Base-by-base conservation (phyloP, 371 early-diverging fungal species). In the Syncephalastrum sp. region DNA sequence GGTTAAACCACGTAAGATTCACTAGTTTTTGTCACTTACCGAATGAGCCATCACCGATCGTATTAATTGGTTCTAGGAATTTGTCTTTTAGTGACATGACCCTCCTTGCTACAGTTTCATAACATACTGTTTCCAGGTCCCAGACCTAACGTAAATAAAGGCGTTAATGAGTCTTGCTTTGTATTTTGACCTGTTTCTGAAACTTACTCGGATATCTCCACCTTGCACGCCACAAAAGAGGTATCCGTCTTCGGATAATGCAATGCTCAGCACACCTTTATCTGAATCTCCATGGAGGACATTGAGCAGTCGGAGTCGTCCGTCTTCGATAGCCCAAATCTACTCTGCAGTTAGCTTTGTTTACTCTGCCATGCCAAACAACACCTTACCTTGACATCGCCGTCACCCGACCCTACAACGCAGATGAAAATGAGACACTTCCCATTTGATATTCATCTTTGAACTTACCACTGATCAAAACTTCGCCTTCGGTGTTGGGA, bases 191-290 rank as follows among this genome's bases (percentile, higher is more conserved):
- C 12, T 12, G 19, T 14, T 41, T 23, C 10, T 23, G 16, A n/a
- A 12, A 59, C 54, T 47, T 65, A 80, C 85, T 65, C 83, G 81
- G 41, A 92, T 81, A 53, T 75, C 79, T 46, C 92, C 92, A 55
- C 86, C 88, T 80, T 92, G 92, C n/a, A 84, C 76, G 50, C 91
- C 92, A 63, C 88, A 86, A 56, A 86, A 89, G 56, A 92, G 65
- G 42, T 89, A 79, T 1, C 84, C 91, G 51, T 90, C 90, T 50
- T 82, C 74, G 5, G 73, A 77, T 41, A 91, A 56, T 4, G 85
- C 83, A 50, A 92, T 57, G 49, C 85, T 62, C 43, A 88, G 67
- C 5, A 90, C 79, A 25, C 86, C 83, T 46, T 74, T 77, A 49
- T 87, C 89, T 27, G 74, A 70, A 23, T 80, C 83, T 10, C 80